These are phyloP conservation scores for Rosa persica DNA, from an alignment of 306 rosid genomes.

Conservation along the genomic window DNA sequence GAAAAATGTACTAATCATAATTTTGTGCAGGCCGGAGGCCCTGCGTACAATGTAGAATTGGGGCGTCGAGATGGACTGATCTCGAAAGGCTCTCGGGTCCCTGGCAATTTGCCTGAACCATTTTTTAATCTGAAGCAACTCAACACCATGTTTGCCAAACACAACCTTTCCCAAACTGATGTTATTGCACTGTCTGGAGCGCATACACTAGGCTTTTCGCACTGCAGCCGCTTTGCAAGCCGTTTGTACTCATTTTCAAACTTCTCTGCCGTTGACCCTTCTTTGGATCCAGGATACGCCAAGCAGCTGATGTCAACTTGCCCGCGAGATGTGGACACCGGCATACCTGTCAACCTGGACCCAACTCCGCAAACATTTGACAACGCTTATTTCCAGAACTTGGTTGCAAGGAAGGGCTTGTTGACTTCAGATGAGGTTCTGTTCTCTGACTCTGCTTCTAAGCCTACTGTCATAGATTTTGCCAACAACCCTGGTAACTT, in stretches of 20 bases:
- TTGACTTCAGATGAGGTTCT: constrained; percentile 60
- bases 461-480: constrained; percentile 46
- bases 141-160: constrained; percentile 41
- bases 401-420: constrained; percentile 52
- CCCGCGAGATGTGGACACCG: constrained; percentile 45
- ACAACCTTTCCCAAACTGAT: constrained; percentile 53
- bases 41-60: constrained; percentile 62
- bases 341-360: constrained; percentile 39
- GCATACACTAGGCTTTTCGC: constrained; percentile 74
- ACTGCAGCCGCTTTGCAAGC: constrained; percentile 51
- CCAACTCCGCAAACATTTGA: constrained; percentile 53
- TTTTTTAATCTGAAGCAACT: constrained; percentile 48
- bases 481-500: constrained; percentile 47
- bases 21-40: constrained; percentile 62
- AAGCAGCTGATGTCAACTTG: constrained; percentile 35
- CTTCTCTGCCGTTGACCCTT: constrained; percentile 53
- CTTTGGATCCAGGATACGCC: constrained; percentile 51
- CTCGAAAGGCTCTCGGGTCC: constrained; percentile 56
- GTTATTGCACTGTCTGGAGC: constrained; percentile 88
- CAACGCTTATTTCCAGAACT: constrained; percentile 52
- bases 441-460: constrained; percentile 38
- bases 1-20: neutral
- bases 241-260: constrained; percentile 48
- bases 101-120: constrained; percentile 58
- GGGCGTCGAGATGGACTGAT: constrained; percentile 74